Evolutionary conservation across 805 yeast species (phyloP).

Genomic region (Schwanniomyces vanrijiae): DNA sequence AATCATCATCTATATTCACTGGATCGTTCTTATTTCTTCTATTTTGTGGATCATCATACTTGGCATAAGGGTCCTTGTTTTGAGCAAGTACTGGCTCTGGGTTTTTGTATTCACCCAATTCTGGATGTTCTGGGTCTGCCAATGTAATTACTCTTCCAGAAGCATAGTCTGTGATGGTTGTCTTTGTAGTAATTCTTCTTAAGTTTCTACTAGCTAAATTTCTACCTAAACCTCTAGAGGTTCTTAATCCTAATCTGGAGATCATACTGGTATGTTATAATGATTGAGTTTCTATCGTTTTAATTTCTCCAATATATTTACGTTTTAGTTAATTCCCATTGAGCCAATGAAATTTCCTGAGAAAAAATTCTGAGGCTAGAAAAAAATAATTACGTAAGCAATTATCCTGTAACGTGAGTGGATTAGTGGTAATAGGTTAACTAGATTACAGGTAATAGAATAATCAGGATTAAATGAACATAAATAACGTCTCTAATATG

Average conservation of each 20-base stretch:
- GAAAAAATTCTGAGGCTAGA: slow-evolving; percentile 10
- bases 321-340: neutral
- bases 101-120: slow-evolving; percentile 60
- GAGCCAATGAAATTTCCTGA: slow-evolving; percentile 18
- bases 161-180: slow-evolving; percentile 39
- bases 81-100: slow-evolving; percentile 61
- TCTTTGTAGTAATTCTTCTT: slow-evolving; percentile 31
- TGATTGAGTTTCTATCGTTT: neutral
- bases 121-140: slow-evolving; percentile 43
- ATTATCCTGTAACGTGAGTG: neutral
- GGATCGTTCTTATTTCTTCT: slow-evolving; percentile 79
- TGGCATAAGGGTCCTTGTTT: slow-evolving; percentile 65
- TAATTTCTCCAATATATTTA: neutral
- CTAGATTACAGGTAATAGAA: neutral
- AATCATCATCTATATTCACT: slow-evolving; percentile 67
- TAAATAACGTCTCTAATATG: neutral
- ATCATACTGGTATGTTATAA: slow-evolving; percentile 18
- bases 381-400: neutral
- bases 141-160: slow-evolving; percentile 39
- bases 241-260: slow-evolving; percentile 26
- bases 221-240: slow-evolving; percentile 12
- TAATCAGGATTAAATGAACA: neutral
- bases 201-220: slow-evolving; percentile 8
- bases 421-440: neutral
- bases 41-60: slow-evolving; percentile 78